phyloP scores from a whole-genome alignment of 2,329 filamentous ascomycete genomes.

The Alternaria atra region DNA sequence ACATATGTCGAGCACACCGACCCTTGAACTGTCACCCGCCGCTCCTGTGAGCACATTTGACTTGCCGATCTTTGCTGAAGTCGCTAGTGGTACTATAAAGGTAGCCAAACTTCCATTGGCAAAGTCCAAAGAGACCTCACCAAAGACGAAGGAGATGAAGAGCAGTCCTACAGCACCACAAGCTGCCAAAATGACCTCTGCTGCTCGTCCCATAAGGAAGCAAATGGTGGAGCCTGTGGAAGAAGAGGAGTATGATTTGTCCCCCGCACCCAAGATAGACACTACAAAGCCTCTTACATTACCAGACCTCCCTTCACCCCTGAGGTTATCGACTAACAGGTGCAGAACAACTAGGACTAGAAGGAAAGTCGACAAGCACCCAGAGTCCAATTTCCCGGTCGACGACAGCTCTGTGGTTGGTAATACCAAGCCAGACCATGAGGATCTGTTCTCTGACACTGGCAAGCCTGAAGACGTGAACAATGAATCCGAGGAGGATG shows the following conservation, averaged over 20 bases:
- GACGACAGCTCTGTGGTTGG: neutral
- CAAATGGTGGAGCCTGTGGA: neutral
- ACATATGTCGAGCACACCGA: neutral
- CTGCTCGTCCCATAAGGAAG: neutral
- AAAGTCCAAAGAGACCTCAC: neutral
- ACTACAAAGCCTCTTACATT: neutral
- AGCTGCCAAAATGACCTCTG: neutral
- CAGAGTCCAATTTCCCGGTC: neutral
- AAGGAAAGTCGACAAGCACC: neutral
- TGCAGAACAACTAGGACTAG: neutral
- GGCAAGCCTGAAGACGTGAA: neutral
- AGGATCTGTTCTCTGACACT: neutral
- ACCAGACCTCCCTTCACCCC: neutral
- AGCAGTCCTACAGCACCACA: neutral
- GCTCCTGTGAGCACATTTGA: too few species aligned
- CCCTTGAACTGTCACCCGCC: neutral
- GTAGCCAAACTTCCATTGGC: neutral
- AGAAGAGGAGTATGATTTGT: neutral
- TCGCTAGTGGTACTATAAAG: neutral
- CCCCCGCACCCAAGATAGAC: neutral
- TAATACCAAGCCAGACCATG: neutral
- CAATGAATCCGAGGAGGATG: fast-evolving
- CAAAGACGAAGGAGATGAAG: neutral
- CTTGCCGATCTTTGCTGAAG: neutral
- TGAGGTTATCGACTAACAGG: neutral